phyloP scores from a whole-genome alignment of 768 basidiomycete species.

The Lactifluus hygrophoroides region DNA sequence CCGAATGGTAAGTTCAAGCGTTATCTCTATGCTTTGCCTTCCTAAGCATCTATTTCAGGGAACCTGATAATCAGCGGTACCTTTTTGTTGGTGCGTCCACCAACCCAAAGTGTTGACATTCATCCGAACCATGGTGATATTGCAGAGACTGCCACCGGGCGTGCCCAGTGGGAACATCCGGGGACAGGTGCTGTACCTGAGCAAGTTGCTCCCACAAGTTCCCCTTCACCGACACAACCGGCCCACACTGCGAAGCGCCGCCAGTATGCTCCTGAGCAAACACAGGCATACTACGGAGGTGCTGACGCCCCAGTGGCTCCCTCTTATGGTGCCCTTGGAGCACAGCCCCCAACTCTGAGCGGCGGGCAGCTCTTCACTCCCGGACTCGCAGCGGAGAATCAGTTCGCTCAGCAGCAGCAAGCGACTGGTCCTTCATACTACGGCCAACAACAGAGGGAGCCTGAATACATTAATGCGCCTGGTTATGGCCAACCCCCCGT shows the following conservation, averaged over 20 bases:
- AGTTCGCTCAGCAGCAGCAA: slow-evolving; percentile 55
- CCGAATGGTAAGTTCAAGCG: slow-evolving; percentile 67
- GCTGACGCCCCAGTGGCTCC: slow-evolving; percentile 34
- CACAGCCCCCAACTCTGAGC: slow-evolving; percentile 33
- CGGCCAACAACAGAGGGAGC: slow-evolving; percentile 31
- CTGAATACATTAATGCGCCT: slow-evolving; percentile 39
- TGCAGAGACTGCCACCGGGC: slow-evolving; percentile 74
- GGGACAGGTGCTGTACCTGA: slow-evolving; percentile 32
- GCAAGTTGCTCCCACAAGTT: slow-evolving; percentile 33
- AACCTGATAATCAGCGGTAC: slow-evolving; percentile 68
- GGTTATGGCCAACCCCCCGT: slow-evolving; percentile 37
- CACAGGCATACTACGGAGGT: slow-evolving; percentile 74
- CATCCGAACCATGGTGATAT: slow-evolving; percentile 6
- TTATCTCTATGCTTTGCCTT: not conserved
- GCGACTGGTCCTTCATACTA: slow-evolving; percentile 43
- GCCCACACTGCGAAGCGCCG: slow-evolving; percentile 58
- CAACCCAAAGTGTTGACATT: not conserved
- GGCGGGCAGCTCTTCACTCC: slow-evolving; percentile 73
- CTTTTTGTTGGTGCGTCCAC: slow-evolving; percentile 74
- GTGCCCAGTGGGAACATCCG: slow-evolving; percentile 86
- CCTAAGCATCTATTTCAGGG: slow-evolving; percentile 42
- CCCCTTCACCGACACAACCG: slow-evolving; percentile 31
- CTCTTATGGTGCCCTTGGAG: slow-evolving; percentile 39
- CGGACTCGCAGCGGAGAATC: slow-evolving; percentile 63
- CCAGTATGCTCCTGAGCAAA: slow-evolving; percentile 92